These are phyloP conservation scores for Senecio squalidus DNA, from an alignment of 140 eudicot species.

Conservation along the genomic window DNA sequence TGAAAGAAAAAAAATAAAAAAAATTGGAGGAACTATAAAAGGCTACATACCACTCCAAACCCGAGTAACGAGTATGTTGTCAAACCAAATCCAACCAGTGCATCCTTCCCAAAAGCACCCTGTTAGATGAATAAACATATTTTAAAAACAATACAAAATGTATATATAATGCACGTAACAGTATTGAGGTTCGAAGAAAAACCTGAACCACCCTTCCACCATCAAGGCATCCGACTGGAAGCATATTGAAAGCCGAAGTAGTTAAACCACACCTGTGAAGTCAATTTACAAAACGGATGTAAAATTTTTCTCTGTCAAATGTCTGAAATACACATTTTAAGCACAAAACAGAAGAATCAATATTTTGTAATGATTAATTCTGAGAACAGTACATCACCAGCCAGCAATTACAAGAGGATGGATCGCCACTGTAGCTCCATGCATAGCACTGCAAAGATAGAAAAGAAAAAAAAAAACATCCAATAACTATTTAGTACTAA, in stretches of 20 bases:
- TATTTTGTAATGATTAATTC: background rate
- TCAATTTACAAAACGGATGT: conserved; percentile 11
- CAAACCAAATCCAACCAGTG: conserved; percentile 70
- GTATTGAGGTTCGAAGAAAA: background rate
- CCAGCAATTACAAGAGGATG: conserved; percentile 99
- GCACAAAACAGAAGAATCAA: background rate
- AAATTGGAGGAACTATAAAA: no score
- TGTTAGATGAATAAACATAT: conserved; percentile 22
- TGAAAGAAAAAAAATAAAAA: background rate
- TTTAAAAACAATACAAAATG: background rate
- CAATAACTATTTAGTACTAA: conserved; percentile 5
- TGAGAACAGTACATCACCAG: conserved; percentile 65
- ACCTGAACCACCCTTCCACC: conserved; percentile 98
- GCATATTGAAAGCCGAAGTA: conserved; percentile 91
- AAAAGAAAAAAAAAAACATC: conserved; percentile 12
- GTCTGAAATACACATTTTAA: conserved; percentile 9
- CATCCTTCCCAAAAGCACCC: conserved; percentile 93
- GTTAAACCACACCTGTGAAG: conserved; percentile 91
- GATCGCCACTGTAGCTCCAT: conserved; percentile 79
- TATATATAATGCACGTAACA: background rate
- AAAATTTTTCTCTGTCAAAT: background rate
- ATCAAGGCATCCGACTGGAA: conserved; percentile 98
- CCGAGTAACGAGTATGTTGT: conserved; percentile 83
- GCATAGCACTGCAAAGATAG: conserved; percentile 65
- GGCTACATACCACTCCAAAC: conserved; percentile 85